Percentiles rank a stretch among this genome's conserved stretches.
Evolutionary conservation across 192 early-diverging fungal genomes (phyloP).

Genomic region (Coemansia sp.): DNA sequence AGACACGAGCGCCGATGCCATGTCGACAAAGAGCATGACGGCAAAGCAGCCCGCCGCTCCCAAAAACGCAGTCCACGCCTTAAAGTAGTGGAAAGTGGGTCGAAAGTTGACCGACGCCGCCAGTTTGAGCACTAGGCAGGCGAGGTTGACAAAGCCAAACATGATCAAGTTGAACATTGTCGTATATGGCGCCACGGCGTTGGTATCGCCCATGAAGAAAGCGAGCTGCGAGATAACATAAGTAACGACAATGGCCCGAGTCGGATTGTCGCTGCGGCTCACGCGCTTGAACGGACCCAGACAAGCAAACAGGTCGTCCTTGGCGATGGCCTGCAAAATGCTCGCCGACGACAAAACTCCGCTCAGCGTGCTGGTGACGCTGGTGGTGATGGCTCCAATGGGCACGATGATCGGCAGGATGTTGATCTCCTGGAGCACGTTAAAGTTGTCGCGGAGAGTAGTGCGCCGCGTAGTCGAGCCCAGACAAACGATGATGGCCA

Average conservation of each 20-base stretch:
- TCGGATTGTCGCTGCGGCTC: slow-evolving; percentile 24
- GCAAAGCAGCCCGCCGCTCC: slow-evolving; percentile 59
- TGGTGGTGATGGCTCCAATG: slow-evolving; percentile 61
- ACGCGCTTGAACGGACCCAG: slow-evolving; percentile 34
- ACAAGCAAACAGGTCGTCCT: slow-evolving; percentile 64
- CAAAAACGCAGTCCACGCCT: slow-evolving; percentile 63
- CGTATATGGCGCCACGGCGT: slow-evolving; percentile 67
- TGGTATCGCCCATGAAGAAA: slow-evolving; percentile 64
- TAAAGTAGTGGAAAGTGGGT: slow-evolving; percentile 69
- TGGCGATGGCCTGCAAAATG: slow-evolving; percentile 69
- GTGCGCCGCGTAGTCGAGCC: slow-evolving; percentile 61
- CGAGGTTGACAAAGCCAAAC: slow-evolving; percentile 67
- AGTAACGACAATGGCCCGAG: slow-evolving; percentile 37
- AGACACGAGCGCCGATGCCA: slow-evolving; percentile 52
- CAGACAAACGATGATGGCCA: slow-evolving; percentile 58
- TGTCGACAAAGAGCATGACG: slow-evolving; percentile 63
- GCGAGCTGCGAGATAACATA: slow-evolving; percentile 60
- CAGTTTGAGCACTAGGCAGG: slow-evolving; percentile 67
- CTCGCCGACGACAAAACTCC: slow-evolving; percentile 64
- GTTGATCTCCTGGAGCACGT: slow-evolving; percentile 67
- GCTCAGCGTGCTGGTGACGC: slow-evolving; percentile 65
- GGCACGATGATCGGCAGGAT: slow-evolving; percentile 60
- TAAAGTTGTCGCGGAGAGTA: slow-evolving; percentile 65
- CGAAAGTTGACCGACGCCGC: slow-evolving; percentile 71
- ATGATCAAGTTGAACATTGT: slow-evolving; percentile 69